These are phyloP conservation scores for Magnaporthales sp. DNA, from an alignment of 2,329 filamentous ascomycete genomes.

Conservation along the genomic window DNA sequence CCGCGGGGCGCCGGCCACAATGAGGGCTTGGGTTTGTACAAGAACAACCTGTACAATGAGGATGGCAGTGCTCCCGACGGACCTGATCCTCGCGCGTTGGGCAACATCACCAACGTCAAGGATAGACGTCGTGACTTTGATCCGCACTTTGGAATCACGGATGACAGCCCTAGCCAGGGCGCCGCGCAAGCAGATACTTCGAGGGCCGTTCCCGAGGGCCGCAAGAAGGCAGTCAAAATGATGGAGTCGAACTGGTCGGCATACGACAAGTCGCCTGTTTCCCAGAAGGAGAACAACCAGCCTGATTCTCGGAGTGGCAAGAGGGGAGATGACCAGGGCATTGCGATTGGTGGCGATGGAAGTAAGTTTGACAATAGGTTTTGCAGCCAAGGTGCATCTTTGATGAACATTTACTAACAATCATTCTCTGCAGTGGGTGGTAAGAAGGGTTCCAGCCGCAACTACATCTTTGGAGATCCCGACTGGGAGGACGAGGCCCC, in stretches of 20 bases:
- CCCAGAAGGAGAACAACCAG: slow-evolving; percentile 44
- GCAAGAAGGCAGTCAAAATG: slow-evolving; percentile 62
- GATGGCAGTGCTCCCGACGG: slow-evolving; percentile 34
- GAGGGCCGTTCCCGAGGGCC: slow-evolving; percentile 43
- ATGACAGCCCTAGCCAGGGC: slow-evolving; percentile 49
- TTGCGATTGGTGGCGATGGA: slow-evolving; percentile 50
- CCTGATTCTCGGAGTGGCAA: slow-evolving; percentile 15
- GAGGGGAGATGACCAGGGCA: slow-evolving; percentile 23
- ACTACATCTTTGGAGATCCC: slow-evolving; percentile 51
- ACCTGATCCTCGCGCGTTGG: slow-evolving; percentile 38
- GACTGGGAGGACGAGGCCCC: slow-evolving; percentile 30
- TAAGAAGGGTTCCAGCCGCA: slow-evolving; percentile 37
- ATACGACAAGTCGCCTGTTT: slow-evolving; percentile 44
- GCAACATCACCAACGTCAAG: slow-evolving; percentile 63
- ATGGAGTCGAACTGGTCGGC: slow-evolving; percentile 58
- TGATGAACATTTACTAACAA: background rate
- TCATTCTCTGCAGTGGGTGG: slow-evolving; percentile 49
- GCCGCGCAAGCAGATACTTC: slow-evolving; percentile 19
- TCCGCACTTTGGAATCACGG: slow-evolving; percentile 67
- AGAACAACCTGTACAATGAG: slow-evolving; percentile 63
- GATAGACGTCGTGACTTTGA: slow-evolving; percentile 70
- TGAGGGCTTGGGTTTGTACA: slow-evolving; percentile 63
- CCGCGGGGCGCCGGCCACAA: slow-evolving; percentile 53
- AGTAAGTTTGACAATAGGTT: background rate
- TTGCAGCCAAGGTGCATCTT: background rate